Percentiles rank a stretch among this genome's conserved stretches.
These are phyloP conservation scores for Leptographium lundbergii DNA, from an alignment of 2,329 filamentous ascomycete genomes.

Conservation along the genomic window DNA sequence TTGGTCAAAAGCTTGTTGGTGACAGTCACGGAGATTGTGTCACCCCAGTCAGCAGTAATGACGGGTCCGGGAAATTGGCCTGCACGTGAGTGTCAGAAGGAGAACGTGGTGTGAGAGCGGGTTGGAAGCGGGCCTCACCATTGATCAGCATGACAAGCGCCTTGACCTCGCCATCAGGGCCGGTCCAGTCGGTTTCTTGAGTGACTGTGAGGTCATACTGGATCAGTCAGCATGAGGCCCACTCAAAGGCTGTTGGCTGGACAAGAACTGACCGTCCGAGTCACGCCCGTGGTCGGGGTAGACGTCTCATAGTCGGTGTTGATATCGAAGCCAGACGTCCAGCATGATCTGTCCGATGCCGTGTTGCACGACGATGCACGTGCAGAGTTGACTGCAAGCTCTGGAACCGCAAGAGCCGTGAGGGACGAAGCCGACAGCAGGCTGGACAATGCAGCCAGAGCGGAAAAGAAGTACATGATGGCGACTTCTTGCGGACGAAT, in stretches of 20 bases:
- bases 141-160: conserved; percentile 11
- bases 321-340: conserved; percentile 4
- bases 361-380: not conserved
- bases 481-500: not conserved
- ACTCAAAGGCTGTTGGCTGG: not conserved
- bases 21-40: conserved; percentile 9
- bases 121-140: conserved; percentile 1
- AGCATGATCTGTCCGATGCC: not conserved
- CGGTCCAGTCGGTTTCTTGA: conserved; percentile 8
- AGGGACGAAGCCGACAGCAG: not conserved
- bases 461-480: conserved; percentile 3
- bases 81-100: not conserved
- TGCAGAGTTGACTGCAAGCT: too few species aligned
- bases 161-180: conserved; percentile 12
- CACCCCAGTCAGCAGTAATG: conserved; percentile 13
- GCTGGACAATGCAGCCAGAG: conserved; percentile 6
- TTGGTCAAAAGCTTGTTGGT: conserved; percentile 11
- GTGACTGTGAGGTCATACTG: conserved; percentile 10
- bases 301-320: conserved; percentile 12
- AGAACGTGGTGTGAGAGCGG: not conserved
- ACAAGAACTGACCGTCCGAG: not conserved
- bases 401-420: not conserved
- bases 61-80: conserved; percentile 8
- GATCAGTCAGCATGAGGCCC: not conserved
- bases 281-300: conserved; percentile 8